Conservation (phyloP, 2,329 filamentous ascomycete species). For the Alternaria triticimaculans region DNA sequence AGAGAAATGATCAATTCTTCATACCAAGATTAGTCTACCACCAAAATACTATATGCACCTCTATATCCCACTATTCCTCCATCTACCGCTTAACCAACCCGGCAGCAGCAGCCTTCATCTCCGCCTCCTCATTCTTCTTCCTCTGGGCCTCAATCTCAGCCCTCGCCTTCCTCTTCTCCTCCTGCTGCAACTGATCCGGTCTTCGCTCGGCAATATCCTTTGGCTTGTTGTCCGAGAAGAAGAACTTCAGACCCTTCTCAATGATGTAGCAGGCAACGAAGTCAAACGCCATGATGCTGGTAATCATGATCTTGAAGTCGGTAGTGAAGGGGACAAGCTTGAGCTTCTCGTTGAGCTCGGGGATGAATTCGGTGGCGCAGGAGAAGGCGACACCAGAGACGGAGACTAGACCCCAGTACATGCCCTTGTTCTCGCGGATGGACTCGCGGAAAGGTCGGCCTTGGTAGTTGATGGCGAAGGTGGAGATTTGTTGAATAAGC, state of each 20-base stretch:
- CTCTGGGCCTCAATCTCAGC: conserved; percentile 54
- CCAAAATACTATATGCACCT: neutral
- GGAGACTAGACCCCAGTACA: conserved; percentile 95
- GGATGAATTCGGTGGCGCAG: conserved; percentile 93
- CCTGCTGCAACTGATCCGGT: conserved; percentile 82
- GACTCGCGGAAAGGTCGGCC: conserved; percentile 96
- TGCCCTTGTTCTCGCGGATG: conserved; percentile 92
- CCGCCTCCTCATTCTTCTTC: conserved; percentile 42
- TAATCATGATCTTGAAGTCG: conserved; percentile 90
- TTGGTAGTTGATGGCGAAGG: conserved; percentile 99
- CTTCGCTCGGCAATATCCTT: conserved; percentile 90
- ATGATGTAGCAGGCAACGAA: conserved; percentile 87
- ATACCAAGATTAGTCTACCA: neutral
- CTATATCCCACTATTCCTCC: neutral
- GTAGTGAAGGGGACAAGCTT: conserved; percentile 87
- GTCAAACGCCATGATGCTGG: conserved; percentile 82
- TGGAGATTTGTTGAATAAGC: conserved; percentile 98
- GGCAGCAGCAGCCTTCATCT: conserved; percentile 31
- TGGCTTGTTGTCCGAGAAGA: conserved; percentile 90
- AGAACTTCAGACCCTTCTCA: conserved; percentile 81
- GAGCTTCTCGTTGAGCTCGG: conserved; percentile 92
- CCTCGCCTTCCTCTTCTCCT: conserved; percentile 70
- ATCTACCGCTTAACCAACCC: conserved; percentile 15
- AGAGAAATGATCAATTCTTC: neutral
- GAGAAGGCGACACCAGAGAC: conserved; percentile 91